Conservation (phyloP, 2,329 filamentous ascomycete genomes). For the Didymella keratinophila region DNA sequence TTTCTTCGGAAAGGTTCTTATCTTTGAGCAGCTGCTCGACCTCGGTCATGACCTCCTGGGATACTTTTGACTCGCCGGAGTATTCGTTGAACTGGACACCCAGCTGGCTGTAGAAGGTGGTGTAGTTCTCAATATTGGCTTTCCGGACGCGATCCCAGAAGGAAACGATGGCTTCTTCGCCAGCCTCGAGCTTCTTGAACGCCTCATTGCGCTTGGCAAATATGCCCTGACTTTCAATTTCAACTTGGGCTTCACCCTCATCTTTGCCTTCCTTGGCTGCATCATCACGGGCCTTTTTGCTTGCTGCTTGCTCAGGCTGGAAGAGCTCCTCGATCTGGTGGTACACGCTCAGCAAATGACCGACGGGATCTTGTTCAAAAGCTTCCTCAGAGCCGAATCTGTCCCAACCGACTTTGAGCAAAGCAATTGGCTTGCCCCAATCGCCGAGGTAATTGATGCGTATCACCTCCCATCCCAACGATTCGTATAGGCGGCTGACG, state of each 20-base stretch:
- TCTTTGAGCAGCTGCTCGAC: conserved; percentile 69
- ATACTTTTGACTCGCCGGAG: conserved; percentile 77
- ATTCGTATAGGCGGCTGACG: conserved; percentile 66
- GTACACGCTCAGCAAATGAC: conserved; percentile 75
- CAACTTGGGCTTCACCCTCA: conserved; percentile 35
- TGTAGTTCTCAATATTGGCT: conserved; percentile 71
- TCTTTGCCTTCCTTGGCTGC: conserved; percentile 62
- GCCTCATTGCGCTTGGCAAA: conserved; percentile 56
- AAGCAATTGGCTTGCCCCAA: conserved; percentile 70
- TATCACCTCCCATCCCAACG: conserved; percentile 67
- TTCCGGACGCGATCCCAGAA: conserved; percentile 73
- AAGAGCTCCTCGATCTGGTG: conserved; percentile 69
- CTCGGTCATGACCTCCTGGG: conserved; percentile 70
- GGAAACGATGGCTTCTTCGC: conserved; percentile 66
- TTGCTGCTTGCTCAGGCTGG: conserved; percentile 65
- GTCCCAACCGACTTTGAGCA: conserved; percentile 71
- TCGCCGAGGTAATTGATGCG: conserved; percentile 73
- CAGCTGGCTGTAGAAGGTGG: conserved; percentile 72
- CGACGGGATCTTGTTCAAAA: conserved; percentile 70
- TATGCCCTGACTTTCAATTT: conserved; percentile 43
- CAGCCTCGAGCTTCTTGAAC: conserved; percentile 75
- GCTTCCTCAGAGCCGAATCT: conserved; percentile 71
- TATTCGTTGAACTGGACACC: conserved; percentile 76
- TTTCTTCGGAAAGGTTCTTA: conserved; percentile 71
- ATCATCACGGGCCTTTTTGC: conserved; percentile 61